A percentile compares a stretch with the other conserved stretches of the same genome.
Evolutionary conservation across 768 basidiomycete species (phyloP).

Genomic region (Podaxis sp.): DNA sequence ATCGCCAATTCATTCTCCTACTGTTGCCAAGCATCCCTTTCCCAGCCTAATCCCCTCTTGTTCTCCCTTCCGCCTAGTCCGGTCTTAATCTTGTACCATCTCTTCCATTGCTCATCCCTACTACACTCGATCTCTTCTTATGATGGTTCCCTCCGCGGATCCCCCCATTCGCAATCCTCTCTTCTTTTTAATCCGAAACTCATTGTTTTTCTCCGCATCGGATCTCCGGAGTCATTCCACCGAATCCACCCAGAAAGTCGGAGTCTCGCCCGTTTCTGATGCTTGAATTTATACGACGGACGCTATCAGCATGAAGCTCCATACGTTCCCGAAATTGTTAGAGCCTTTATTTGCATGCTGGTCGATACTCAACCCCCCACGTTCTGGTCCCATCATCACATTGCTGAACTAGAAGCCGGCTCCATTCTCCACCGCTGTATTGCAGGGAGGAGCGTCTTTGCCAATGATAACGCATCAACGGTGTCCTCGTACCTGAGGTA

Average conservation of each 20-base stretch:
- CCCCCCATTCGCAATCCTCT: neutral
- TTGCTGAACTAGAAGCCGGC: neutral
- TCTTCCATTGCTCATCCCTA: neutral
- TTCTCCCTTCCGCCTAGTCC: constrained; percentile 4
- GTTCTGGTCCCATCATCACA: constrained; percentile 5
- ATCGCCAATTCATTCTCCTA: constrained; percentile 12
- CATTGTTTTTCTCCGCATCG: neutral
- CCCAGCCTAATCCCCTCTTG: constrained; percentile 13
- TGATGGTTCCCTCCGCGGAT: neutral
- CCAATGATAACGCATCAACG: constrained; percentile 6
- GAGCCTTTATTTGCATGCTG: neutral
- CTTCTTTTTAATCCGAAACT: neutral
- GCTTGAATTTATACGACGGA: neutral
- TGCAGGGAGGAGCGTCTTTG: neutral
- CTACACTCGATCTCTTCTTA: neutral
- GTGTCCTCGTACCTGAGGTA: constrained; percentile 13
- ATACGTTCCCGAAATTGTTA: neutral
- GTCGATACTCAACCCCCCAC: neutral
- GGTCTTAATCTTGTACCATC: neutral
- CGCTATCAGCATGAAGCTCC: neutral
- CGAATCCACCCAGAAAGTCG: neutral
- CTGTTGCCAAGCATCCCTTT: constrained; percentile 9
- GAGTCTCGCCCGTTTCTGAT: neutral
- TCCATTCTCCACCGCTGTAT: constrained; percentile 15
- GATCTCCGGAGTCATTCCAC: constrained; percentile 4